Conservation (phyloP, 768 basidiomycete genomes). For the Pholiota conissans region DNA sequence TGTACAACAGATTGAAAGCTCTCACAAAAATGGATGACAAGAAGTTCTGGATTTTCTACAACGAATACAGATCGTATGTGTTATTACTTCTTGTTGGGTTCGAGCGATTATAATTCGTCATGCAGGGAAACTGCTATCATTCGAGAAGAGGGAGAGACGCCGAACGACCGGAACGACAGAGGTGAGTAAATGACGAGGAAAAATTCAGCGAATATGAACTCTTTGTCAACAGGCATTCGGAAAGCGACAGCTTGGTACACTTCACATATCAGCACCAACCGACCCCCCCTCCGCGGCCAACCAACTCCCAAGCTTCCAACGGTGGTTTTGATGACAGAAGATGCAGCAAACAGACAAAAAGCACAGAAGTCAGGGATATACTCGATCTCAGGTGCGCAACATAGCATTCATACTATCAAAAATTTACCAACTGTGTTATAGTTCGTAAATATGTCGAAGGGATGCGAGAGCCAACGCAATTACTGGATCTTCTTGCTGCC, state of each 20-base stretch:
- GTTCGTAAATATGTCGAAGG: constrained; percentile 83
- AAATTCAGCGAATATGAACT: background rate
- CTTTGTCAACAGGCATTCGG: constrained; percentile 61
- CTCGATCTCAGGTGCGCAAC: constrained; percentile 56
- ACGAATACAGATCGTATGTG: constrained; percentile 80
- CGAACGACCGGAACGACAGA: constrained; percentile 95
- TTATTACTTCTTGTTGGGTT: background rate
- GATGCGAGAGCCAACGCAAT: constrained; percentile 57
- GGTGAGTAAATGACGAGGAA: constrained; percentile 44
- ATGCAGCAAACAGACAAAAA: constrained; percentile 78
- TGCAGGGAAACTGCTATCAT: constrained; percentile 78
- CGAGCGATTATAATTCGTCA: background rate
- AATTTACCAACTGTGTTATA: constrained; percentile 22
- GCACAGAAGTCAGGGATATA: constrained; percentile 66
- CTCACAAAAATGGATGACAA: constrained; percentile 86
- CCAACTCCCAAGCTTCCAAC: constrained; percentile 45
- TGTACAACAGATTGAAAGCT: constrained; percentile 90
- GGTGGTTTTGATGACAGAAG: constrained; percentile 87
- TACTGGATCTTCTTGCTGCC: constrained; percentile 83
- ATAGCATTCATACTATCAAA: background rate
- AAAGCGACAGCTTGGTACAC: constrained; percentile 88
- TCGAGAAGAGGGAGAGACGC: constrained; percentile 74
- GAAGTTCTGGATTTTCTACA: constrained; percentile 82
- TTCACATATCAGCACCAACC: constrained; percentile 59
- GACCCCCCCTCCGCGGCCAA: constrained; percentile 53